These are phyloP conservation scores for Fusarium sp. DNA, from an alignment of 2,329 filamentous ascomycete species.

Conservation along the genomic window DNA sequence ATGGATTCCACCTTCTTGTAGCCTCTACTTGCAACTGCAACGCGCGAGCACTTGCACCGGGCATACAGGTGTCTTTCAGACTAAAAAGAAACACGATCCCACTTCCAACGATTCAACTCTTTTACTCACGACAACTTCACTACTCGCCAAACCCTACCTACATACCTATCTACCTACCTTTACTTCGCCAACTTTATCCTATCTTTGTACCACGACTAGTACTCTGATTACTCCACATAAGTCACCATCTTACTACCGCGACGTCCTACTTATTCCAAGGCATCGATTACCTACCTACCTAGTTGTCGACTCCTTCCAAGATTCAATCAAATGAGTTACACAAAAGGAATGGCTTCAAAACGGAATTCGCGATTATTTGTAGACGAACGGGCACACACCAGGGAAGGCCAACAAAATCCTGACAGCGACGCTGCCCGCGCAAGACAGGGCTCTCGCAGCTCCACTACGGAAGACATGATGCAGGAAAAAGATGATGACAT, in stretches of 20 bases:
- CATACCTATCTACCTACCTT: conserved; percentile 21
- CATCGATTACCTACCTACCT: not conserved
- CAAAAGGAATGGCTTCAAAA: conserved; percentile 37
- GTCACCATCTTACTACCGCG: not conserved
- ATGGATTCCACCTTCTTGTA: conserved; percentile 41
- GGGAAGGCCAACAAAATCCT: conserved; percentile 21
- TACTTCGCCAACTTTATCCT: not conserved
- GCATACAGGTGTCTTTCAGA: conserved; percentile 32
- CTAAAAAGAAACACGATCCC: conserved; percentile 23
- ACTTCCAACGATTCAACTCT: conserved; percentile 11
- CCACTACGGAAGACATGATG: conserved; percentile 43
- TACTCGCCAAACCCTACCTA: conserved; percentile 8
- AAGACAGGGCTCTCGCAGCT: conserved; percentile 45
- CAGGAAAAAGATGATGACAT: conserved; percentile 43
- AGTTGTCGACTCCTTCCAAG: not conserved
- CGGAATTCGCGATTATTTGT: conserved; percentile 37
- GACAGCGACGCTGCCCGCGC: conserved; percentile 40
- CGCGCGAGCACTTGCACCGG: conserved; percentile 36
- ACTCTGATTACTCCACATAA: conserved; percentile 4
- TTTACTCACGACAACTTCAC: conserved; percentile 30
- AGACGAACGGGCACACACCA: conserved; percentile 27
- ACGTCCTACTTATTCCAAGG: conserved; percentile 1
- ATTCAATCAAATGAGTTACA: conserved; percentile 12
- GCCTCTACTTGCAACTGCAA: conserved; percentile 33
- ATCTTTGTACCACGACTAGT: not conserved